A percentile compares a stretch with the other conserved stretches of the same genome.
Conservation (phyloP, 1,284 basidiomycete genomes). For the Cryptococcus sp. region DNA sequence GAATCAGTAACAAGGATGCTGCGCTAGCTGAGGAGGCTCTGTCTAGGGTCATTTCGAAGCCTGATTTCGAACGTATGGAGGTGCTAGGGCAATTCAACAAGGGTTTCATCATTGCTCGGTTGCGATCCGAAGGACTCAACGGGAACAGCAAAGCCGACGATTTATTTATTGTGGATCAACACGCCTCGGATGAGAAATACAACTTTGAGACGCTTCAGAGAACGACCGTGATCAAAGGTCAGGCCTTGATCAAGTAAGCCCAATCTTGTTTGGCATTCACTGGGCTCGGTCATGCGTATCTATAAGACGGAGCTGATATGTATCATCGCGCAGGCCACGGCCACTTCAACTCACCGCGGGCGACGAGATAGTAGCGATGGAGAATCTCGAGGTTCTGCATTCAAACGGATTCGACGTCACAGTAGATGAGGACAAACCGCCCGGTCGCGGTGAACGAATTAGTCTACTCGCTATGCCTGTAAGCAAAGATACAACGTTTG, state of each 20-base stretch:
- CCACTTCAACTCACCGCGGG: conserved; percentile 80
- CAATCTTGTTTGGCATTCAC: neutral
- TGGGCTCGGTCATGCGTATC: no score
- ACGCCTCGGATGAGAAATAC: conserved; percentile 87
- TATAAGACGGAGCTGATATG: conserved; percentile 1
- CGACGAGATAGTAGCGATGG: conserved; percentile 84
- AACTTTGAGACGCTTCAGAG: conserved; percentile 93
- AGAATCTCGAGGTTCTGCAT: conserved; percentile 77
- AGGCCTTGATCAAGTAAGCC: conserved; percentile 73
- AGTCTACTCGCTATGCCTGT: conserved; percentile 81
- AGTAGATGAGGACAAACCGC: conserved; percentile 59
- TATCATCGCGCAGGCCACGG: conserved; percentile 62
- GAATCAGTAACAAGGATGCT: conserved; percentile 64
- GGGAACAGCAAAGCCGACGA: conserved; percentile 63
- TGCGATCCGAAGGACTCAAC: conserved; percentile 51
- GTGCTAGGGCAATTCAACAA: conserved; percentile 94
- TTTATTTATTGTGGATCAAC: conserved; percentile 77
- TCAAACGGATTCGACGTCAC: conserved; percentile 84
- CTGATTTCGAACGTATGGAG: conserved; percentile 82
- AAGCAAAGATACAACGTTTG: conserved; percentile 85
- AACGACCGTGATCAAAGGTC: conserved; percentile 83
- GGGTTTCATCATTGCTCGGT: conserved; percentile 87
- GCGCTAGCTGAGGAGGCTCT: conserved; percentile 70
- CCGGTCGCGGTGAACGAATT: conserved; percentile 61
- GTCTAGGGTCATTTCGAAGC: conserved; percentile 81